Evolutionary conservation across 176 grass and related monocot genomes (phyloP).

Genomic region (Coix lacrymajobi): DNA sequence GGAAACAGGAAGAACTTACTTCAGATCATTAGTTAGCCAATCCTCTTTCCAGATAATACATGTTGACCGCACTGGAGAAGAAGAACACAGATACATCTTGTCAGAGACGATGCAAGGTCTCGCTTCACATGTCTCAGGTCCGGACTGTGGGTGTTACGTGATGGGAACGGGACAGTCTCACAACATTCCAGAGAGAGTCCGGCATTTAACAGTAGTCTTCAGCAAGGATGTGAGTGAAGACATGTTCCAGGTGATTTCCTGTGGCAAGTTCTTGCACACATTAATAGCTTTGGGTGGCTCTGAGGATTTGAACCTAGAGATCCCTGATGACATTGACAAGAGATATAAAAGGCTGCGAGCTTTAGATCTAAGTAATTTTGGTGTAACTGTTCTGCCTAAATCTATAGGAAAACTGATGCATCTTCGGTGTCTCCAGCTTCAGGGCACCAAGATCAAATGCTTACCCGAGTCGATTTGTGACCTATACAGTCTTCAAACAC

Average conservation of each 20-base stretch:
- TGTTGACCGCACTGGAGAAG: neutral
- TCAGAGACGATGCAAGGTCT: conserved; percentile 5
- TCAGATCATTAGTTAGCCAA: conserved; percentile 6
- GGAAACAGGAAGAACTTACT: conserved; percentile 18
- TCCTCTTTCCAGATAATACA: conserved; percentile 21
- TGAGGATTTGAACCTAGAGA: neutral
- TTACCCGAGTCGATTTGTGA: neutral
- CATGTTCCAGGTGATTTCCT: neutral
- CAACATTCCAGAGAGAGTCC: neutral
- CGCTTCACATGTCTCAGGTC: neutral
- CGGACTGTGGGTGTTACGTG: conserved; percentile 20
- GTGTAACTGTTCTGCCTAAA: conserved; percentile 17
- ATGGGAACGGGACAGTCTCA: neutral
- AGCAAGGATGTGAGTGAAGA: neutral
- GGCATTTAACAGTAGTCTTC: conserved; percentile 30
- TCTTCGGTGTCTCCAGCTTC: conserved; percentile 49
- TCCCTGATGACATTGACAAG: conserved; percentile 9
- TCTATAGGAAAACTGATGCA: conserved; percentile 37
- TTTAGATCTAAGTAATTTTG: conserved; percentile 42
- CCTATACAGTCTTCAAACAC: conserved; percentile 46
- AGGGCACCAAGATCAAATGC: conserved; percentile 25
- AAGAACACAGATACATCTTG: neutral
- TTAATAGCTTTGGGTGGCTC: conserved; percentile 28
- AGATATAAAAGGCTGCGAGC: conserved; percentile 10
- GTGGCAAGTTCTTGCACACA: conserved; percentile 12